Evolutionary conservation across 768 basidiomycete genomes (phyloP), one percentile per base, ranked within the genome.

Genomic region (Psilocybe cyanescens): DNA sequence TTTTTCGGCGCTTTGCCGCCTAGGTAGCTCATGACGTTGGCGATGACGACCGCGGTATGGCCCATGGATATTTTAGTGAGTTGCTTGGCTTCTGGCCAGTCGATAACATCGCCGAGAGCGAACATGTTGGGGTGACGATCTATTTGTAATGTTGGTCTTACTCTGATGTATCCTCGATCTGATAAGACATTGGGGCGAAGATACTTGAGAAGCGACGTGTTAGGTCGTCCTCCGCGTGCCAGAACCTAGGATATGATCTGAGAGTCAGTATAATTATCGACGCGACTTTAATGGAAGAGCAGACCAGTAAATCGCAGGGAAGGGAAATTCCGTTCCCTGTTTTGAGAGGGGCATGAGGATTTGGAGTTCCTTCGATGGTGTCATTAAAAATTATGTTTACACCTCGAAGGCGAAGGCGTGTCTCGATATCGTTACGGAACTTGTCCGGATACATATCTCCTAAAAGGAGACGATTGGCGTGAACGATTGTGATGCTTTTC

Each of bases 101-200:
- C 86, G 64, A 86, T 81, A 62, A 87, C 78, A 65, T 91, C 90
- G 2, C 90, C 89, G 1, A 76, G 77, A 0, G 89, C 90, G 59
- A 87, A 90, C 12, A 91, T 81, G 60, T 78, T 78, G 0, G 82
- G 73, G 68, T 86, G 72, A 0, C 71, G 72, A 8, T 67, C 67
- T 1, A 91, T 67, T 66, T 89, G 87, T 39, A 91, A 77, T 2
- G 84, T 88, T 1, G 83, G 78, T 24, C 72, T 69, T 16, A 90
- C 79, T 65, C 83, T 84, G 49, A 89, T 80, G 49, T 66, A 75
- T 65, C 72, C 86, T 70, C 64, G 64, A 52, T 55, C 68, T 39
- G 65, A 78, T 6, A 89, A 80, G 9, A 71, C 68, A 33, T 67
- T 60, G 0, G 69, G 66, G 5, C 79, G 78, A 7, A 82, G 73